Conservation (phyloP, 2,329 filamentous ascomycete species). For the Cladosporium austrohemisphaericum region DNA sequence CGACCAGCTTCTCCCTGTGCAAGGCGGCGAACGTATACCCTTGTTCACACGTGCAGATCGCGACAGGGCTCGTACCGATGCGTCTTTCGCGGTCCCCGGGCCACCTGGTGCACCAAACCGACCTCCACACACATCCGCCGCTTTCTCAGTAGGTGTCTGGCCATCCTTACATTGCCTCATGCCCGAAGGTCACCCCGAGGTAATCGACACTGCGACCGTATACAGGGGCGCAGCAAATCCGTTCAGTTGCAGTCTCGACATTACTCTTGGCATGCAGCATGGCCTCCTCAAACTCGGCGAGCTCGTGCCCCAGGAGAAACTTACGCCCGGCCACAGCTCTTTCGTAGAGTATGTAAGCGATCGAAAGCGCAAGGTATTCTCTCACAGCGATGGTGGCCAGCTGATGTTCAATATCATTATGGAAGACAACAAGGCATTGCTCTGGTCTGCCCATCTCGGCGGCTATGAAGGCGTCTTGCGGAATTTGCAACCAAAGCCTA, state of each 20-base stretch:
- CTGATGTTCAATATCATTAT: conserved; percentile 4
- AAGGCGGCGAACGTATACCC: not conserved
- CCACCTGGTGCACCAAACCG: not conserved
- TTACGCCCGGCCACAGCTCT: not conserved
- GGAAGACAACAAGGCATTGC: not conserved
- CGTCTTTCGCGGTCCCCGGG: not conserved
- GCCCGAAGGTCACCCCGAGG: not conserved
- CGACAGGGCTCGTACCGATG: not conserved
- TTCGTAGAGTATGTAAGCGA: not conserved
- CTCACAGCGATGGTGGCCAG: not conserved
- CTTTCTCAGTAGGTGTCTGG: not conserved
- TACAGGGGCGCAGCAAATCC: not conserved
- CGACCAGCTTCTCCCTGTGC: not conserved
- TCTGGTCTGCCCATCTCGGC: not conserved
- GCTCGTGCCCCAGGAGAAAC: not conserved
- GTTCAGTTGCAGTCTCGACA: not conserved
- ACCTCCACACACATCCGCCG: not conserved
- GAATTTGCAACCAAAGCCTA: not conserved
- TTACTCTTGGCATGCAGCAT: not conserved
- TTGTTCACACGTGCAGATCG: not conserved
- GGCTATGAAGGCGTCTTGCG: not conserved
- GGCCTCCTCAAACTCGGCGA: not conserved
- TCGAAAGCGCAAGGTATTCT: not conserved
- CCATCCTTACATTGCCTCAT: conserved; percentile 3
- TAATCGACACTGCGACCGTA: not conserved